Conservation (phyloP, 1,284 basidiomycete genomes). For the Kwoniella shivajii region DNA sequence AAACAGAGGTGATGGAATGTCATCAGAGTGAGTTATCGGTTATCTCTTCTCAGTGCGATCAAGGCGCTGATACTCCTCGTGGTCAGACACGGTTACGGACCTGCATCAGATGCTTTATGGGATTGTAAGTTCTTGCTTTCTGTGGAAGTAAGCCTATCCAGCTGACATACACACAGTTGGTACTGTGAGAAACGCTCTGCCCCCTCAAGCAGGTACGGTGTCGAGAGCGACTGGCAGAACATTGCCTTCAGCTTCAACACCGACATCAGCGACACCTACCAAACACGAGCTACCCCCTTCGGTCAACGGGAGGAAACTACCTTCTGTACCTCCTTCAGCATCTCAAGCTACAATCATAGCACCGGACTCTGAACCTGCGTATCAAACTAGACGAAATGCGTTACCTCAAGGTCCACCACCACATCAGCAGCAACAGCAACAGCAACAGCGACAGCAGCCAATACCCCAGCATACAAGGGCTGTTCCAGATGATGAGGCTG, state of each 20-base stretch:
- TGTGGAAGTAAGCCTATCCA: neutral
- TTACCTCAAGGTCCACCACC: constrained; percentile 5
- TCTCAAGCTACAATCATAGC: constrained; percentile 8
- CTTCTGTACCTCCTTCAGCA: constrained; percentile 10
- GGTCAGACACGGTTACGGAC: constrained; percentile 31
- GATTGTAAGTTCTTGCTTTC: constrained; percentile 66
- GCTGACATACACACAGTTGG: constrained; percentile 36
- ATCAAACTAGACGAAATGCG: constrained; percentile 17
- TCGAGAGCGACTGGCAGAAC: constrained; percentile 25
- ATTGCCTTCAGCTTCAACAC: constrained; percentile 5
- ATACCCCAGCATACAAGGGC: constrained; percentile 48
- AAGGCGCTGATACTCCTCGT: constrained; percentile 1
- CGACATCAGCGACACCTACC: constrained; percentile 3
- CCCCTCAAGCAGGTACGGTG: constrained; percentile 31
- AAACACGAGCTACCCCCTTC: constrained; percentile 17
- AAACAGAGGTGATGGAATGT: constrained; percentile 21
- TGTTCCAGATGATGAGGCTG: constrained; percentile 56
- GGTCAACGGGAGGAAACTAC: constrained; percentile 16
- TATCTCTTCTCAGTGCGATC: neutral
- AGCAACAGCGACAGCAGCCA: constrained; percentile 12
- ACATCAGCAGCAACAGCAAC: constrained; percentile 29
- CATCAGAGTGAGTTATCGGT: constrained; percentile 22
- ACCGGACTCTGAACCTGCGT: constrained; percentile 8
- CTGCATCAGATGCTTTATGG: constrained; percentile 87
- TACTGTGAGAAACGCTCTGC: constrained; percentile 47